phyloP scores from a whole-genome alignment of 148 eudicot genomes.

The Chenopodium album region DNA sequence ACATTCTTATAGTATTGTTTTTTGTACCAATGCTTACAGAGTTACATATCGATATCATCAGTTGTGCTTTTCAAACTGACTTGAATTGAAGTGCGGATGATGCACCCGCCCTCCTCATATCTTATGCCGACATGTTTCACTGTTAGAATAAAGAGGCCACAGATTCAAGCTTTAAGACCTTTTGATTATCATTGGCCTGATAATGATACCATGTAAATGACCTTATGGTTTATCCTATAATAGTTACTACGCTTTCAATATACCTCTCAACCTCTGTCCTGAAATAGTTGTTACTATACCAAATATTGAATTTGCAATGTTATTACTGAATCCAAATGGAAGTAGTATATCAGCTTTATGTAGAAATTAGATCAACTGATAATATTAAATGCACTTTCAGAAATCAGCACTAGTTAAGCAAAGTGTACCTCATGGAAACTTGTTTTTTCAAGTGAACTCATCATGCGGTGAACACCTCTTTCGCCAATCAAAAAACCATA shows the following conservation, averaged over 20 bases:
- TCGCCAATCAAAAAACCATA: slow-evolving; percentile 84
- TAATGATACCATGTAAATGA: background rate
- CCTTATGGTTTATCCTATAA: background rate
- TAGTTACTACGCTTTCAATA: background rate
- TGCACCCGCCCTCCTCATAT: background rate
- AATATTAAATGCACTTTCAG: background rate
- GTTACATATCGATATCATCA: no score
- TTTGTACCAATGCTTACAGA: background rate
- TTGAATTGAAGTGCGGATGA: background rate
- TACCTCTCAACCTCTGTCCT: background rate
- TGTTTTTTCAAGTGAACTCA: slow-evolving; percentile 33
- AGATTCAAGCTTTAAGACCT: background rate
- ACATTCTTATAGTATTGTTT: background rate
- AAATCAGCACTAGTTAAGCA: background rate
- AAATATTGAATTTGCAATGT: background rate
- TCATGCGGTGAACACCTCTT: slow-evolving; percentile 72
- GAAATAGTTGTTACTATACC: background rate
- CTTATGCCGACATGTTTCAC: background rate
- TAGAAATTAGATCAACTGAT: background rate
- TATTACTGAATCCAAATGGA: background rate
- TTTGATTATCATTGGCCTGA: background rate
- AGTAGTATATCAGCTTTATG: background rate
- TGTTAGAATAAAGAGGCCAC: background rate
- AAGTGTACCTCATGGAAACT: slow-evolving; percentile 40
- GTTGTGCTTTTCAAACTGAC: background rate